Conservation (phyloP, 202 grass and related monocot species). For the Hordeum pubiflorum region DNA sequence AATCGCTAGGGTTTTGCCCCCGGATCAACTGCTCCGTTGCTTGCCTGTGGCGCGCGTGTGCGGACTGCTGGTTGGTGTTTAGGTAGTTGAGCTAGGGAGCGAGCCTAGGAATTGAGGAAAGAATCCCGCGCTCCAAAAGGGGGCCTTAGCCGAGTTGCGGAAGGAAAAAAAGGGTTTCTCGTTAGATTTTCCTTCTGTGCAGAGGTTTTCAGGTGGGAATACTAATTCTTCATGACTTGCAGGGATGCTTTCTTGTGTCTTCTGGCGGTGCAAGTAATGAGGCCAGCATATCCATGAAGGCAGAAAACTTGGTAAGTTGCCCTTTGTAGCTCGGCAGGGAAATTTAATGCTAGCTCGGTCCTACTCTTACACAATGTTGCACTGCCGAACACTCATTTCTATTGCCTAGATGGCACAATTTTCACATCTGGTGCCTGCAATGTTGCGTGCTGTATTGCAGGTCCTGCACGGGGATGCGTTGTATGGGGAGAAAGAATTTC, state of each 20-base stretch:
- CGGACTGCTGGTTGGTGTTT: neutral
- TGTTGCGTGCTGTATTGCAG: constrained; percentile 25
- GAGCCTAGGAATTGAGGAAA: neutral
- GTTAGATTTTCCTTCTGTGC: neutral
- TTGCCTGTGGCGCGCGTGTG: neutral
- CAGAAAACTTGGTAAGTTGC: constrained; percentile 60
- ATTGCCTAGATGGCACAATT: neutral
- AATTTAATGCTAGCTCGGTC: neutral
- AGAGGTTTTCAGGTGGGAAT: neutral
- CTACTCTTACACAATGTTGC: neutral
- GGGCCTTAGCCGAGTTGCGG: neutral
- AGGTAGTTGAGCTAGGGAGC: neutral
- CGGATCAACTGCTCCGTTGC: neutral
- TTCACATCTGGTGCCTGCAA: neutral
- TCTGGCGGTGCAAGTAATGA: constrained; percentile 41
- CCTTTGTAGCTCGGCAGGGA: neutral
- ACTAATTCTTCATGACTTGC: constrained; percentile 5
- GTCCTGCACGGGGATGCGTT: constrained; percentile 94
- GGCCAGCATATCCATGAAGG: constrained; percentile 51
- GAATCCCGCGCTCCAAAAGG: neutral
- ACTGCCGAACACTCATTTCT: neutral
- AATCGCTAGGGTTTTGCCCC: constrained; percentile 33
- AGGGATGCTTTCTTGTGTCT: constrained; percentile 87
- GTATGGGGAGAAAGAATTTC: constrained; percentile 74
- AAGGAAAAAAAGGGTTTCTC: neutral